Evolutionary conservation across 495 filamentous ascomycete genomes (phyloP).

Genomic region (Pyrenopolyporus hunteri): DNA sequence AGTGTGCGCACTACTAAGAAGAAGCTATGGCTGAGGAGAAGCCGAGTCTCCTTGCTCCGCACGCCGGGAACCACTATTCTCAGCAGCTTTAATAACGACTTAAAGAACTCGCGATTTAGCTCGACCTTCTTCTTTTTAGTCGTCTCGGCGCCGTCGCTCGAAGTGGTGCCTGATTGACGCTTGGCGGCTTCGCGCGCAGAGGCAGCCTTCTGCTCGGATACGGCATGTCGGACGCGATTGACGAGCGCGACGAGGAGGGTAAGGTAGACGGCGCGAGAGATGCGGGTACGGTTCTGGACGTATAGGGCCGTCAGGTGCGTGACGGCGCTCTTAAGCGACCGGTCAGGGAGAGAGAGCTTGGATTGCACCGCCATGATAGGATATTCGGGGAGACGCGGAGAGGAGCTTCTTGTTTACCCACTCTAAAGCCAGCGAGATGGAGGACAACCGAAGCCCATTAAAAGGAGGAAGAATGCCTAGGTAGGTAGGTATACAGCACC

Average conservation of each 20-base stretch:
- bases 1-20: constrained; percentile 85
- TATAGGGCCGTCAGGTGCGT: constrained; percentile 77
- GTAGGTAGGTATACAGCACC: no score
- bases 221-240: constrained; percentile 88
- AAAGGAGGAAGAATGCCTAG: no score
- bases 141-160: constrained; percentile 50
- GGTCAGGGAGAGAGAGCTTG: constrained; percentile 70
- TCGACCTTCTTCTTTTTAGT: constrained; percentile 81
- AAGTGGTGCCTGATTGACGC: constrained; percentile 61
- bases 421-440: constrained; percentile 22
- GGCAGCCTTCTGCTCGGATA: constrained; percentile 91
- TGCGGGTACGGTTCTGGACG: constrained; percentile 81
- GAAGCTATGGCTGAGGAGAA: constrained; percentile 83
- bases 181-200: constrained; percentile 71
- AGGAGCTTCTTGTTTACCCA: not conserved
- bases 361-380: constrained; percentile 78
- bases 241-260: constrained; percentile 87
- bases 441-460: no score
- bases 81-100: constrained; percentile 76
- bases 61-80: constrained; percentile 89
- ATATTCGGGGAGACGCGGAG: not conserved
- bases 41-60: constrained; percentile 82
- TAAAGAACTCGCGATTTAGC: constrained; percentile 94
- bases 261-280: constrained; percentile 90
- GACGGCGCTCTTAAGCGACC: constrained; percentile 75